Evolutionary conservation across 441 rosid genomes (phyloP).

Genomic region (Brassica balearica): DNA sequence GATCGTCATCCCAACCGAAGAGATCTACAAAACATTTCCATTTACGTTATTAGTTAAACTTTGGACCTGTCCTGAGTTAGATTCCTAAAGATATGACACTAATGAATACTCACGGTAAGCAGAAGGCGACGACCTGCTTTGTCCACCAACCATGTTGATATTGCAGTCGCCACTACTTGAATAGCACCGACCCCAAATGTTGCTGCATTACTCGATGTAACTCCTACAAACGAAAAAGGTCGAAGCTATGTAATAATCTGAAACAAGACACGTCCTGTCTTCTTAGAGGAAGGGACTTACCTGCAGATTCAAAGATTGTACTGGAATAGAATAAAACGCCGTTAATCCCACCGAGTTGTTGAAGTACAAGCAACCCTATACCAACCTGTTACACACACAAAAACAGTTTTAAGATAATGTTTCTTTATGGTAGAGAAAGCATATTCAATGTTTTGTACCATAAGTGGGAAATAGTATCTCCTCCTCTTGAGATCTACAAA

Average conservation of each 20-base stretch:
- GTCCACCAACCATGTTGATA: conserved; percentile 85
- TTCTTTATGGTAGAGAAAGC: conserved; percentile 12
- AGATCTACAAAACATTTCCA: conserved; percentile 55
- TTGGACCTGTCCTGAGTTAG: not conserved
- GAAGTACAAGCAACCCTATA: conserved; percentile 72
- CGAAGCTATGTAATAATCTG: not conserved
- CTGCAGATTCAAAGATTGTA: conserved; percentile 71
- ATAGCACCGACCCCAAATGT: conserved; percentile 85
- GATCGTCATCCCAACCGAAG: conserved; percentile 78
- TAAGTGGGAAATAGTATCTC: conserved; percentile 77
- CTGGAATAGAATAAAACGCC: conserved; percentile 78
- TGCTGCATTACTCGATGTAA: conserved; percentile 77
- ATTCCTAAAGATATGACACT: conserved; percentile 14
- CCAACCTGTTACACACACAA: conserved; percentile 57
- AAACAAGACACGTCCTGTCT: not conserved
- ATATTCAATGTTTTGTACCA: conserved; percentile 47
- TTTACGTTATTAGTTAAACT: not conserved
- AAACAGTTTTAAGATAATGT: conserved; percentile 1
- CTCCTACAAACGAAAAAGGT: conserved; percentile 52
- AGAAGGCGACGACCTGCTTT: conserved; percentile 86
- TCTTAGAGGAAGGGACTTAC: conserved; percentile 41
- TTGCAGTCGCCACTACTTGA: conserved; percentile 90
- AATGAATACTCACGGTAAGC: conserved; percentile 70
- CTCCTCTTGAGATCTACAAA: conserved; percentile 70
- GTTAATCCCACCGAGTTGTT: conserved; percentile 77